Conservation (phyloP, 495 filamentous ascomycete species). For the Aspergillus sparsus region DNA sequence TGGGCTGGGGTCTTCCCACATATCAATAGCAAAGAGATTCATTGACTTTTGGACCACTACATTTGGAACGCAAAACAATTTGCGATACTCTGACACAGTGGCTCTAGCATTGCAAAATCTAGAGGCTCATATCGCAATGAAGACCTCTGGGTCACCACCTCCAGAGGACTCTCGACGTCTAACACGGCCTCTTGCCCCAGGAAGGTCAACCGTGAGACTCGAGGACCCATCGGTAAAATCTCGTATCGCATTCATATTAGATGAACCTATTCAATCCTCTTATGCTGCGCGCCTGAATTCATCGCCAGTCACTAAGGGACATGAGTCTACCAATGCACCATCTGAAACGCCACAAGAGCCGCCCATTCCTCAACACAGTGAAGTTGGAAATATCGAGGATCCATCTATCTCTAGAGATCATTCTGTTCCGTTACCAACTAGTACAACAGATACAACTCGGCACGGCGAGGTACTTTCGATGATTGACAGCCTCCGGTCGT, state of each 20-base stretch:
- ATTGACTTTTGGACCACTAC: constrained; percentile 61
- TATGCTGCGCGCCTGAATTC: constrained; percentile 25
- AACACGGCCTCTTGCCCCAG: constrained; percentile 2
- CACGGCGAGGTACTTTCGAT: constrained; percentile 61
- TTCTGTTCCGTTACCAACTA: constrained; percentile 2
- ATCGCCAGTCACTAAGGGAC: constrained; percentile 28
- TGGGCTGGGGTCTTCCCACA: constrained; percentile 58
- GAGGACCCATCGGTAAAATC: constrained; percentile 21
- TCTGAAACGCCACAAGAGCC: constrained; percentile 20
- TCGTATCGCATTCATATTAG: constrained; percentile 22
- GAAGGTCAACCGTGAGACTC: constrained; percentile 11
- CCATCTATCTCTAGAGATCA: neutral
- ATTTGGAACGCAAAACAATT: constrained; percentile 48
- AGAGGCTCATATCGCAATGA: constrained; percentile 48
- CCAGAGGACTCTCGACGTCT: constrained; percentile 24
- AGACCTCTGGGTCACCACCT: constrained; percentile 29
- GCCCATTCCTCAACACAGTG: constrained; percentile 16
- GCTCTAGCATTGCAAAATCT: constrained; percentile 50
- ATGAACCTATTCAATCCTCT: constrained; percentile 17
- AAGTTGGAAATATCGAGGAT: constrained; percentile 6
- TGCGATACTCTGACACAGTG: constrained; percentile 52
- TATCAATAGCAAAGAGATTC: constrained; percentile 51
- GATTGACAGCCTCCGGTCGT: constrained; percentile 70
- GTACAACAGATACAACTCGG: constrained; percentile 53
- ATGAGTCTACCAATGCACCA: constrained; percentile 11